Base-by-base conservation (phyloP, 2,329 filamentous ascomycete species). In the Aspergillus fructus region DNA sequence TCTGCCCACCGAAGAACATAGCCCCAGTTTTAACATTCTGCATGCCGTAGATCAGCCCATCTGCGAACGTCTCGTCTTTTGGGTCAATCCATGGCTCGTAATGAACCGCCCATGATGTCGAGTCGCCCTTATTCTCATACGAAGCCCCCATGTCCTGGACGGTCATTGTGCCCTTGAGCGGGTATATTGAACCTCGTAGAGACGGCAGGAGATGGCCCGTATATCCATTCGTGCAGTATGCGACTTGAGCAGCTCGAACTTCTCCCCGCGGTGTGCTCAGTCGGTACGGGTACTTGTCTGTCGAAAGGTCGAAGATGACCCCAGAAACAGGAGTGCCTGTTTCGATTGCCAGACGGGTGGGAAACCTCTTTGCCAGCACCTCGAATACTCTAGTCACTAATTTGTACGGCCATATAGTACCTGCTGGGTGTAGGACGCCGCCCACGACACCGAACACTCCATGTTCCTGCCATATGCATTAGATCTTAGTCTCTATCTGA, bases 181-280 rank as follows among this genome's bases (percentile, higher is more conserved):
- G 76, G 45, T 69, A 74, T 8, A 79, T 47, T 2, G 62, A 64
- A 0, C 77, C 76, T 3, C 71, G 65, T 2, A 80, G 62, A 0
- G 55, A 56, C 0, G 78, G 78, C 1, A 80, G 62, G 4, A 81
- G 68, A 59, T 80, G 76, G 0, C 72, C 74, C 3, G 70, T 68
- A 54, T 76, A 72, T 1, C 66, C 77, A 52, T 80, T 79, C 3
- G 77, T 80, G 59, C 75, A 76, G 59, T 80, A 71, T 4, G 78
- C 63, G 4, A 80, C 66, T 4, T 74, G 70, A 2, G 46, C 59
- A 3, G 72, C 71, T 24, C 63, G 62, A 37, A 79, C 64, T 0
- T 57, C 47, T 3, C 78, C 78, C 27, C 76, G 70, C 0, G 70
- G 23, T 0, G 78, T 80, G 3, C 59, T 57, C 2, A 79, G 23